A percentile compares a stretch with the other conserved stretches of the same genome.
These are phyloP conservation scores for Chenopodium album DNA, from an alignment of 148 eudicot species.

Conservation along the genomic window DNA sequence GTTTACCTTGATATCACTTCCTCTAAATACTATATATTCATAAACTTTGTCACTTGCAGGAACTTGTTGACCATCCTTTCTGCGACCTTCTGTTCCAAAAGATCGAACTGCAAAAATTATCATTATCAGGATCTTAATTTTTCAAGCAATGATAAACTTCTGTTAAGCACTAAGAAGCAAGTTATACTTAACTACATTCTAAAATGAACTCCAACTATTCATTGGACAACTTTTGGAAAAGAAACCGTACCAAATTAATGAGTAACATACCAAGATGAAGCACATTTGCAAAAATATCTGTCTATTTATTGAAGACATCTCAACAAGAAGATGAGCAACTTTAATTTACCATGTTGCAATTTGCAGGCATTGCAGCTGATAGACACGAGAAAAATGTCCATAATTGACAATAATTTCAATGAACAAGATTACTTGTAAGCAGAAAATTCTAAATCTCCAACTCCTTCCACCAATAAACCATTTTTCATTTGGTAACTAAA, in stretches of 20 bases:
- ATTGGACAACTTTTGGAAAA: neutral
- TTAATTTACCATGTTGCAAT: neutral
- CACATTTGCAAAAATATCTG: neutral
- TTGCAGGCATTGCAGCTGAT: neutral
- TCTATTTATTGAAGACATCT: neutral
- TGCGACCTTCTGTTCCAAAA: slow-evolving; percentile 68
- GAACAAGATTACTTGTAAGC: neutral
- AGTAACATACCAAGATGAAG: neutral
- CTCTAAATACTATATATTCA: slow-evolving; percentile 61
- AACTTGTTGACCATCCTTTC: slow-evolving; percentile 54
- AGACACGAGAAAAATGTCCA: neutral
- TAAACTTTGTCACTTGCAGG: slow-evolving; percentile 52
- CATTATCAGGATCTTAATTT: neutral
- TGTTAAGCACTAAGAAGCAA: neutral
- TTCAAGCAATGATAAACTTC: neutral
- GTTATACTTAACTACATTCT: neutral
- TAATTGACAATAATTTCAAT: neutral
- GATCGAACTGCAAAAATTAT: slow-evolving; percentile 45
- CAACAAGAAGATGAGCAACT: neutral
- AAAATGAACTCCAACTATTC: neutral
- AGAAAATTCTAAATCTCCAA: neutral
- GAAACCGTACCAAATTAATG: neutral
- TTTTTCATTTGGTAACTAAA: neutral
- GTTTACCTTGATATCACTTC: slow-evolving; percentile 66
- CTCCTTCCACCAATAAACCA: neutral